phyloP scores from a whole-genome alignment of 2,329 filamentous ascomycete species.

The Xylariaceae sp. region DNA sequence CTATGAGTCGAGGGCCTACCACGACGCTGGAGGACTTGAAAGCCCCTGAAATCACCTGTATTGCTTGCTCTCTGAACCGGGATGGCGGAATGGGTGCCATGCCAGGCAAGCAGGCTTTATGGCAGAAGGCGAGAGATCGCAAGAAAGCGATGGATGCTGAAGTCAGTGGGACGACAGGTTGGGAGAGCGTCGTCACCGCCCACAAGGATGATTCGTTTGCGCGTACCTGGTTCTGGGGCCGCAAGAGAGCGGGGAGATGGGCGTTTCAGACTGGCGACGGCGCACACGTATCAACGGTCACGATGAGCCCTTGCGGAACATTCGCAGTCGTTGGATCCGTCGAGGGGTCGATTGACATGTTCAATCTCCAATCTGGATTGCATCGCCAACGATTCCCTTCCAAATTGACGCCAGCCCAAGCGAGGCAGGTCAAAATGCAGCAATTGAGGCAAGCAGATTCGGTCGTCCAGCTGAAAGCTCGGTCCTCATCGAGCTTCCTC shows the following conservation, averaged over 20 bases:
- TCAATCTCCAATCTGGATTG: slow-evolving; percentile 88
- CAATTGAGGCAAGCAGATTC: slow-evolving; percentile 52
- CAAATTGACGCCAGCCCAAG: slow-evolving; percentile 67
- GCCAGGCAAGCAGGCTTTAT: slow-evolving; percentile 69
- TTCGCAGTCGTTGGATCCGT: slow-evolving; percentile 87
- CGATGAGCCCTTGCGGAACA: slow-evolving; percentile 85
- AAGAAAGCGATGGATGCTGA: slow-evolving; percentile 61
- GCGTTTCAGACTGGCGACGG: slow-evolving; percentile 80
- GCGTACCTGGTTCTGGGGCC: slow-evolving; percentile 96
- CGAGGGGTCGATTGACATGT: slow-evolving; percentile 83
- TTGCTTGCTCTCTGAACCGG: slow-evolving; percentile 85
- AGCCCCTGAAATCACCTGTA: slow-evolving; percentile 83
- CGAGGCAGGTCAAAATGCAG: slow-evolving; percentile 64
- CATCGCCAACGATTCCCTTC: slow-evolving; percentile 85
- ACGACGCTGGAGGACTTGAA: slow-evolving; percentile 69
- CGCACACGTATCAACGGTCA: slow-evolving; percentile 75
- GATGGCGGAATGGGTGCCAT: slow-evolving; percentile 89
- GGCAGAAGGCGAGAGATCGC: slow-evolving; percentile 67
- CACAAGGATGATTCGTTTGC: slow-evolving; percentile 79
- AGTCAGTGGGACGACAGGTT: slow-evolving; percentile 72
- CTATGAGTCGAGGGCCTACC: slow-evolving; percentile 51
- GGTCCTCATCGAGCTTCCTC: slow-evolving; percentile 33
- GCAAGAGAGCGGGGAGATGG: slow-evolving; percentile 89
- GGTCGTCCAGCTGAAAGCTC: slow-evolving; percentile 46
- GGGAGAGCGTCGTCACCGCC: slow-evolving; percentile 94